A percentile compares a stretch with the other conserved stretches of the same genome.
phyloP scores from a whole-genome alignment of 768 basidiomycete genomes.

The Termitomyces eurrhizus region DNA sequence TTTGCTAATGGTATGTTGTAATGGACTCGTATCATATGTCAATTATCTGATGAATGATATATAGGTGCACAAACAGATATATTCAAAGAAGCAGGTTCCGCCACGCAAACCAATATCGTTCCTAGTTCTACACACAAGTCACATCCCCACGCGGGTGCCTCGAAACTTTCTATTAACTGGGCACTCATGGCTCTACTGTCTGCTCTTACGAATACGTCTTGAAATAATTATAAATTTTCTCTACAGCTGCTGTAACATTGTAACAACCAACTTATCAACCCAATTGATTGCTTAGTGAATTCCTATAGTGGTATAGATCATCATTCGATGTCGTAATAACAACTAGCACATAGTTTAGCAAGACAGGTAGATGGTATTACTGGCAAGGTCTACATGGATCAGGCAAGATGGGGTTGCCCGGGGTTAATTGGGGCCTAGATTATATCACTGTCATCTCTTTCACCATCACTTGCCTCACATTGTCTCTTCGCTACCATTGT shows the following conservation, averaged over 20 bases:
- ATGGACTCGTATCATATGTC: not conserved
- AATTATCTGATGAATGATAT: not conserved
- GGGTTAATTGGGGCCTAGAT: too few relatives aligned
- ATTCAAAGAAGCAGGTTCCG: conserved; percentile 9
- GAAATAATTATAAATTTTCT: not conserved
- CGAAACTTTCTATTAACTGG: conserved; percentile 2
- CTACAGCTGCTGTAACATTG: not conserved
- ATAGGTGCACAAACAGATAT: conserved; percentile 15
- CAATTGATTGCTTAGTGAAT: not conserved
- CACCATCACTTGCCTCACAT: too few relatives aligned
- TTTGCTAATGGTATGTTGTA: conserved; percentile 39
- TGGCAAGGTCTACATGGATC: not conserved
- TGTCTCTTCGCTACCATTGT: too few relatives aligned
- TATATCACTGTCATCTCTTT: too few relatives aligned
- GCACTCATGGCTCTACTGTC: not conserved
- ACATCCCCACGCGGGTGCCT: not conserved
- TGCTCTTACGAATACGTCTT: not conserved
- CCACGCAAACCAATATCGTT: conserved; percentile 10
- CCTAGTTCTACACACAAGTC: conserved; percentile 5
- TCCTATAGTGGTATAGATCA: not conserved
- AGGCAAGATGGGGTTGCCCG: too few relatives aligned
- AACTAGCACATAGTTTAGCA: not conserved
- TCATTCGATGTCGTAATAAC: not conserved
- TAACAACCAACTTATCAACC: too few relatives aligned
- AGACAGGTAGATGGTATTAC: not conserved